Percentiles rank a stretch among this genome's conserved stretches.
These are phyloP conservation scores for Penicillium verrucosum DNA, from an alignment of 2,329 filamentous ascomycete genomes.

Conservation along the genomic window DNA sequence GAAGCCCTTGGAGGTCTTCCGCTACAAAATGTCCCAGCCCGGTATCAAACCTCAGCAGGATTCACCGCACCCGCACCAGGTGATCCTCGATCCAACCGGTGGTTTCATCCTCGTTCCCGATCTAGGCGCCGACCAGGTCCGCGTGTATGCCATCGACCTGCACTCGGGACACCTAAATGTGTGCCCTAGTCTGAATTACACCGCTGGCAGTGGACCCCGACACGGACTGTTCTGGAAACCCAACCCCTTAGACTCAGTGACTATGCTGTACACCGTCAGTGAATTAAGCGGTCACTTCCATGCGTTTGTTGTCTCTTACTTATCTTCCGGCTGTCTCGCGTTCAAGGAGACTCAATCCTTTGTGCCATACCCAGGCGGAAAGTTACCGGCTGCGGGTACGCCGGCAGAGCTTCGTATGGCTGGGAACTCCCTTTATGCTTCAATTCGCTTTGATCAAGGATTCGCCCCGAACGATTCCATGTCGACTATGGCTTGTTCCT, in stretches of 20 bases:
- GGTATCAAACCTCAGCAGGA: not conserved
- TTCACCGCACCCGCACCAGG: not conserved
- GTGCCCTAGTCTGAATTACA: not conserved
- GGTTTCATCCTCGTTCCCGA: not conserved
- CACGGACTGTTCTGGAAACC: not conserved
- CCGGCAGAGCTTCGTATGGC: not conserved
- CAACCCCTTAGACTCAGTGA: not conserved
- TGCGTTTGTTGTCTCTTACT: not conserved
- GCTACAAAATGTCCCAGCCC: not conserved
- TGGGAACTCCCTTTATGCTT: not conserved
- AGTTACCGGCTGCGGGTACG: not conserved
- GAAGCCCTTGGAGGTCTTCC: not conserved
- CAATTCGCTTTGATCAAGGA: not conserved
- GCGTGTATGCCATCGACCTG: not conserved
- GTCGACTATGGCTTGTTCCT: not conserved
- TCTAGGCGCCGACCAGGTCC: not conserved
- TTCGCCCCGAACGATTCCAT: not conserved
- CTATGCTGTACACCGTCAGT: not conserved
- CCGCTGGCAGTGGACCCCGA: not conserved
- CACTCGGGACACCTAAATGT: not conserved
- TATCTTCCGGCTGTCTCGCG: not conserved
- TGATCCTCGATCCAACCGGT: not conserved
- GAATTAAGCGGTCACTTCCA: not conserved
- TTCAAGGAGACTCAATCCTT: not conserved
- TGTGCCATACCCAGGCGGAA: not conserved